phyloP scores from a whole-genome alignment of 2,329 filamentous ascomycete genomes.

The Diaporthe capsici region DNA sequence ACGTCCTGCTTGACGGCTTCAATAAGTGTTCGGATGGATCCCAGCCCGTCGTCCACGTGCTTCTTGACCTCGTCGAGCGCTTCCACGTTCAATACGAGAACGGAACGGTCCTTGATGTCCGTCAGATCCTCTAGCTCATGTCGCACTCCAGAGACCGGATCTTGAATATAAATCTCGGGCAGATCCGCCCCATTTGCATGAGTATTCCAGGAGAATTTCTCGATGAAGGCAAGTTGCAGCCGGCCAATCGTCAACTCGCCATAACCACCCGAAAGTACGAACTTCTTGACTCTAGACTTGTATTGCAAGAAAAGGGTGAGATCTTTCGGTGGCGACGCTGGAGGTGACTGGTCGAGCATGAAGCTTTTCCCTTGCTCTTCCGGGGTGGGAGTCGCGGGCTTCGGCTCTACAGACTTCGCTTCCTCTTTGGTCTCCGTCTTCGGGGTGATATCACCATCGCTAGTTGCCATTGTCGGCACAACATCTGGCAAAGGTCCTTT shows the following conservation, averaged over 20 bases:
- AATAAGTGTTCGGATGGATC: conserved; percentile 84
- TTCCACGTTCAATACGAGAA: conserved; percentile 95
- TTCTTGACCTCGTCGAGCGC: conserved; percentile 95
- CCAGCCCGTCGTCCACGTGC: conserved; percentile 93
- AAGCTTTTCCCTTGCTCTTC: conserved; percentile 68
- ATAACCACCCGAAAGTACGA: conserved; percentile 86
- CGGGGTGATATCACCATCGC: conserved; percentile 50
- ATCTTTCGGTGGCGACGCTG: conserved; percentile 80
- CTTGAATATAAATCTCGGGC: conserved; percentile 98
- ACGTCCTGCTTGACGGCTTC: conserved; percentile 88
- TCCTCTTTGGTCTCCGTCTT: conserved; percentile 44
- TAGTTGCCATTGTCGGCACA: conserved; percentile 54
- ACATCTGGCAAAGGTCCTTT: conserved; percentile 69
- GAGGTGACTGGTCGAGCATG: conserved; percentile 76
- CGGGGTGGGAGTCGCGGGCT: conserved; percentile 49
- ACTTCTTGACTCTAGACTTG: conserved; percentile 97
- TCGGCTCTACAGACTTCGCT: conserved; percentile 36
- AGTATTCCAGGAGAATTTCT: conserved; percentile 99
- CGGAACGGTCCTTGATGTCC: conserved; percentile 94
- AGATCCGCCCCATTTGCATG: conserved; percentile 93
- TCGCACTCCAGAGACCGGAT: conserved; percentile 93
- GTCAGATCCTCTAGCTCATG: conserved; percentile 94
- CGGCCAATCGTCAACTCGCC: conserved; percentile 88
- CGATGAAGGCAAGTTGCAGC: conserved; percentile 95
- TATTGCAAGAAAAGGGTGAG: conserved; percentile 96